These are phyloP conservation scores for Yarrowia hollandica DNA, from an alignment of 805 yeast genomes.

Conservation along the genomic window DNA sequence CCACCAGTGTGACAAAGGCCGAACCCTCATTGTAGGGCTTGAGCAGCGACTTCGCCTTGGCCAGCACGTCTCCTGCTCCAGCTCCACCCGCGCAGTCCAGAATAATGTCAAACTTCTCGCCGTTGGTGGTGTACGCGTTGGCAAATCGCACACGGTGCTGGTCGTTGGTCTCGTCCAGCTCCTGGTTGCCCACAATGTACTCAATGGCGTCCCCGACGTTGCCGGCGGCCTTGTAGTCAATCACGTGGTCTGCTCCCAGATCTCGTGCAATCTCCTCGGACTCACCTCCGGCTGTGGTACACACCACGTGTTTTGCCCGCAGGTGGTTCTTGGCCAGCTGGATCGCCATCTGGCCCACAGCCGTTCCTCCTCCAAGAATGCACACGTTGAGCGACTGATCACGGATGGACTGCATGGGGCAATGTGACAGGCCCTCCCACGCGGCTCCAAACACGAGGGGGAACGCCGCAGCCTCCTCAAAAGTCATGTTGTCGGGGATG, in stretches of 20 bases:
- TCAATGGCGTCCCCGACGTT: constrained; percentile 42
- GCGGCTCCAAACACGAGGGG: constrained; percentile 71
- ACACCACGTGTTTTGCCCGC: constrained; percentile 54
- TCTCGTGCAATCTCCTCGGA: constrained; percentile 48
- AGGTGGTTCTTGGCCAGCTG: constrained; percentile 56
- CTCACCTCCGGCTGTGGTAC: constrained; percentile 51
- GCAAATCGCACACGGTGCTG: constrained; percentile 36
- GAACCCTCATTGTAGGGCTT: constrained; percentile 51
- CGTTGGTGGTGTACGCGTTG: constrained; percentile 40
- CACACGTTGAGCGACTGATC: constrained; percentile 43
- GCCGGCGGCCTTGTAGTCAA: constrained; percentile 57
- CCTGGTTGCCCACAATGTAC: constrained; percentile 29
- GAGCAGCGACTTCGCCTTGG: constrained; percentile 47
- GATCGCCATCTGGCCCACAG: constrained; percentile 59
- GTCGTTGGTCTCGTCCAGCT: constrained; percentile 21
- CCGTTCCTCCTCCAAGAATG: constrained; percentile 72
- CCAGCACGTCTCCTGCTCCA: constrained; percentile 46
- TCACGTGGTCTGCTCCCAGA: constrained; percentile 58
- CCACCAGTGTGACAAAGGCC: constrained; percentile 55
- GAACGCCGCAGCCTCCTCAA: constrained; percentile 63
- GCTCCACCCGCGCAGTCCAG: constrained; percentile 65
- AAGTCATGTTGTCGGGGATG: constrained; percentile 50
- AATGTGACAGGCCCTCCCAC: constrained; percentile 43
- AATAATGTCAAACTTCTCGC: constrained; percentile 58
- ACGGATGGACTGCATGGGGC: constrained; percentile 43